Percentiles rank a stretch among this genome's conserved stretches.
These are phyloP conservation scores for Lipomyces anomalus DNA, from an alignment of 805 yeast genomes.

Conservation along the genomic window DNA sequence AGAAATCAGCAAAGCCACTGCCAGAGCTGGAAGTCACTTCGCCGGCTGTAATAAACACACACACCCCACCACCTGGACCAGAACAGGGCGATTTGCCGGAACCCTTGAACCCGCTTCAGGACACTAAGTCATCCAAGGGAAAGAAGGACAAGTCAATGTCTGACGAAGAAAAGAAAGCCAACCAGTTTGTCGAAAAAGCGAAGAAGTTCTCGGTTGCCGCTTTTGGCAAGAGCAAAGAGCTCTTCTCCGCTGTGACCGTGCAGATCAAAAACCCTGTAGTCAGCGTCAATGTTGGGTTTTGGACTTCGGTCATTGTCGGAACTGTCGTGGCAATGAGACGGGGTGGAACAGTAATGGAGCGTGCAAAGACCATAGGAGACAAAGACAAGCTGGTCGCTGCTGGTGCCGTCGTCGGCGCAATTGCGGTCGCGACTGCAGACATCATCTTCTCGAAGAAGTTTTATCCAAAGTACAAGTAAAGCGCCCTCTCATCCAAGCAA, in stretches of 20 bases:
- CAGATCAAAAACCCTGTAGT: slow-evolving; percentile 11
- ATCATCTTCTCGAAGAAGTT: slow-evolving; percentile 3
- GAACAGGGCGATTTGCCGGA: too few species aligned
- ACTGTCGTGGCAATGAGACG: slow-evolving; percentile 1
- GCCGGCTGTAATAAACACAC: too few species aligned
- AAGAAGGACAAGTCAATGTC: too few species aligned
- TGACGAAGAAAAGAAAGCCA: too few species aligned
- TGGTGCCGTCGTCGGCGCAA: slow-evolving; percentile 1
- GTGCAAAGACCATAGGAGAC: too few species aligned
- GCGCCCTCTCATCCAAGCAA: too few species aligned
- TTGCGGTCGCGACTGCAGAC: slow-evolving; percentile 8
- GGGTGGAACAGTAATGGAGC: too few species aligned
- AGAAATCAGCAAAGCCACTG: slow-evolving; percentile 17
- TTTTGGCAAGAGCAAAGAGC: neutral
- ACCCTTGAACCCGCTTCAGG: too few species aligned
- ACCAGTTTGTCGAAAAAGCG: too few species aligned
- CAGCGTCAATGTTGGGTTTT: slow-evolving; percentile 2
- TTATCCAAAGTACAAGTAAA: slow-evolving; percentile 9
- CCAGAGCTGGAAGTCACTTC: slow-evolving; percentile 6
- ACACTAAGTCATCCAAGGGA: too few species aligned
- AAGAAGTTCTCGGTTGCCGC: neutral
- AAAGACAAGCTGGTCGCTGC: neutral
- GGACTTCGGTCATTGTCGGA: slow-evolving; percentile 4
- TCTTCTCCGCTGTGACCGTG: neutral
- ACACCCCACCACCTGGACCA: too few species aligned